Base-by-base conservation (phyloP, 1,139 yeast genomes). In the Geotrichum histeridarum region DNA sequence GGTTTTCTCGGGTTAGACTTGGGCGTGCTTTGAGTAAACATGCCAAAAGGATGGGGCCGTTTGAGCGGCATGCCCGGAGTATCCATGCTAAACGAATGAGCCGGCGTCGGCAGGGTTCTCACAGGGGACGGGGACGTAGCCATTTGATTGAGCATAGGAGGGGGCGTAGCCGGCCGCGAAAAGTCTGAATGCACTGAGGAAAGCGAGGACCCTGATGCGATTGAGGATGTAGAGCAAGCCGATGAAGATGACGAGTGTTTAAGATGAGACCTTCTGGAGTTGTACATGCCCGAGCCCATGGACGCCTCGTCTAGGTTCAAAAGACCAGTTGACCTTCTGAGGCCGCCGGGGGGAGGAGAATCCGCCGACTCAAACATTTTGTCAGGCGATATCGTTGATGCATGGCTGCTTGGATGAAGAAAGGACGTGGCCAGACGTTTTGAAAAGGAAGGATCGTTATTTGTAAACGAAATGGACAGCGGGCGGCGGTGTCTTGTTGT, bases 271-370 rank as follows among this genome's bases (percentile, higher is more conserved):
- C 39, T 51, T 41, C 47, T 45, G 12, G 50, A 50, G 42, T 43
- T 42, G 17, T 22, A 50, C 8, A 44, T 30, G 9, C 48, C 30
- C 11, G 70, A 64, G 32, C 65, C 67, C 14, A 58, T 54, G 14
- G 68, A 64, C 7, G 73, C 72, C 52, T 67, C 67, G 57, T 72
- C 76, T 38, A 73, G 68, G 57, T 73, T 72, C 36, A 73, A 58
- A 42, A 72, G 64, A 2, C 77, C 74, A 18, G 70, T 67, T 2
- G 76, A 73, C 42, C 77, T 65, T 14, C 73, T 65, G 36, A 73
- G 60, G 35, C 72, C 62, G 32, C 56, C 43, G 30, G 55, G 49
- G 32, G 36, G 37, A 8, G 50, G 42, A 17, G 48, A 12, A 41
- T 27, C 46, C 15, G 42, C 17, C n/a, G 46, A 7, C 32, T n/a